Base-by-base conservation (phyloP, 768 basidiomycete genomes). In the Gloeophyllum trabeum region DNA sequence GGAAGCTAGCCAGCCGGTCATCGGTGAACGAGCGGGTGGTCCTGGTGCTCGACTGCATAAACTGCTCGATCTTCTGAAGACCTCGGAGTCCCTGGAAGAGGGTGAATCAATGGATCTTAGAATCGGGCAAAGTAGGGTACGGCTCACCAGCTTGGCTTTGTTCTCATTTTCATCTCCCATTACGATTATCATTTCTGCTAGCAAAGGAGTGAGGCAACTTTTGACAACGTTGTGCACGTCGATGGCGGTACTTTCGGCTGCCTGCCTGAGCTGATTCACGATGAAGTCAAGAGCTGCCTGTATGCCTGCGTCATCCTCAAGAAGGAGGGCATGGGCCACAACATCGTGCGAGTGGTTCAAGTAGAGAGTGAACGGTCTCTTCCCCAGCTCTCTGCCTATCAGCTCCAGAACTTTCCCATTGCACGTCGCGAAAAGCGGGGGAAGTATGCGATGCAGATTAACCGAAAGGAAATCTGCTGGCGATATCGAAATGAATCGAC, bases 181-280 rank as follows among this genome's bases (percentile, higher is more conserved):
- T 7, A 72, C 71, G 25, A 90, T 69, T 16, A 91, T 80, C 19
- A 98, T 62, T 46, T 81, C 76, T 4, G 79, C 76, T 10, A 94
- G 65, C 21, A 94, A 62, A 3, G 78, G 70, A 1, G 87, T 71
- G 23, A 81, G 61, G 45, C 75, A 81, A 45, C 78, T 79, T 37
- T 73, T 75, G 35, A 92, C 70, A 51, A 84, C 60, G 41, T 65
- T 69, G 39, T 63, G 62, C 7, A 74, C 53, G 26, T 62, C 58
- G 26, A 69, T 64, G 20, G 60, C 57, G 7, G 60, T 55, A 3
- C 41, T 45, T 22, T 53, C 47, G 0, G 70, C 66, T 1, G 69
- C 69, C 20, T 71, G 68, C 13, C 54, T 58, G n/a, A 91, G 57
- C n/a, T 75, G 57, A 24, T 70, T 65, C 34, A 78, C 52, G 12